Evolutionary conservation across 352 stramenopile species (phyloP), one percentile per base, ranked within the genome.

Genomic region (Globisporangium solare): DNA sequence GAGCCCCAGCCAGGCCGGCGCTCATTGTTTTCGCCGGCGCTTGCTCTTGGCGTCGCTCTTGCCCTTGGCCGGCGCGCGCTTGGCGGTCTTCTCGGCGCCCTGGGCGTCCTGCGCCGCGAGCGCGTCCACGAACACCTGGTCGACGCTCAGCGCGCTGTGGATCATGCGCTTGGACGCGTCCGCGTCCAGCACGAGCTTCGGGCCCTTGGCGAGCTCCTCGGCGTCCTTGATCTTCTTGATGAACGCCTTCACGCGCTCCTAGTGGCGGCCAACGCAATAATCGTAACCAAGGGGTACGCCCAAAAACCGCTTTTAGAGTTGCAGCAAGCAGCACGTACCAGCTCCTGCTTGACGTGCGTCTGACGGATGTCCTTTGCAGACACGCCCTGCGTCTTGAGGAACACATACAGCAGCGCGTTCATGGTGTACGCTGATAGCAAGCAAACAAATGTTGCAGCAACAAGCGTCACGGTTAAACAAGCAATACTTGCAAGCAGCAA

Each of bases 181-280:
- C 62, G 88, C 89, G 58, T 94, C 86, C 22, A 95, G 68, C 63
- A 78, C 66, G 22, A 93, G 65, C 54, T 82, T 82, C 5, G 82
- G 86, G 0, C 79, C 81, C 68, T 92, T 92, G 0, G 76, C 73
- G 32, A 91, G 64, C 58, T 92, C 83, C 55, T 95, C 83, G n/a
- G 83, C 73, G 57, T 92, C 84, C 58, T 92, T 95, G 60, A 95
- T 95, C 58, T 92, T 94, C 69, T 94, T 89, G 47, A 95, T 82
- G 56, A 94, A 95, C 14, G 67, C 58, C 67, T 95, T 94, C 41
- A 95, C 86, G 32, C 86, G 86, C 43, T 95, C 86, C 80, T 90
- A 41, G 15, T 48, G 35, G 22, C 41, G 27, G 0, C 5, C 27
- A 35, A 35, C 2, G 24, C 24, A 27, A 27, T 27, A 27, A 27